These are phyloP conservation scores for Stemphylium beticola DNA, from an alignment of 2,329 filamentous ascomycete genomes.

Conservation along the genomic window DNA sequence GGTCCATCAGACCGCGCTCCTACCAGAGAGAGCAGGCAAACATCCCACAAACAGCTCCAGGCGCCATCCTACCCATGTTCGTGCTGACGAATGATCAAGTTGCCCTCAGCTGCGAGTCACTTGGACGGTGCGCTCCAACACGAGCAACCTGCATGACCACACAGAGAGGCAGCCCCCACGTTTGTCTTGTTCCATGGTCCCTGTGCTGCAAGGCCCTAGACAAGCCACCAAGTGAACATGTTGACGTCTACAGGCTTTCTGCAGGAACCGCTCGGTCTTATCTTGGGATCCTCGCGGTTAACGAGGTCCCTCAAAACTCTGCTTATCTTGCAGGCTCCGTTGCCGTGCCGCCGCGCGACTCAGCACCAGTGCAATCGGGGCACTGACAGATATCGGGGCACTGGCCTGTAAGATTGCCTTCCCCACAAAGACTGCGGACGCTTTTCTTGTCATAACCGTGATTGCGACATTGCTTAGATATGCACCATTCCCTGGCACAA, in stretches of 20 bases:
- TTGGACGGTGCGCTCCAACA: slow-evolving; percentile 23
- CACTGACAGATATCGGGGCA: slow-evolving; percentile 14
- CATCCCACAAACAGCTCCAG: slow-evolving; percentile 21
- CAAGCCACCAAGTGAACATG: slow-evolving; percentile 12
- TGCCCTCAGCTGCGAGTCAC: slow-evolving; percentile 35
- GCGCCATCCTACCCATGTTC: slow-evolving; percentile 1
- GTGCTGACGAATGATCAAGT: slow-evolving; percentile 14
- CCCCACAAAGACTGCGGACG: slow-evolving; percentile 31
- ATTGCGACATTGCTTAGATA: slow-evolving; percentile 28
- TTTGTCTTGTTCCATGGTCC: slow-evolving; percentile 29
- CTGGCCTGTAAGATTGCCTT: slow-evolving; percentile 17
- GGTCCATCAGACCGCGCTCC: slow-evolving; percentile 12
- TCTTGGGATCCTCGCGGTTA: slow-evolving; percentile 15
- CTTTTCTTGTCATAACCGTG: slow-evolving; percentile 30
- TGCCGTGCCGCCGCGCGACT: slow-evolving; percentile 18
- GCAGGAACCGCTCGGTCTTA: slow-evolving; percentile 34
- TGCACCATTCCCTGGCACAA: slow-evolving; percentile 20
- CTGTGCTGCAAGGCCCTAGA: slow-evolving; percentile 13
- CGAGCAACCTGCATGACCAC: slow-evolving; percentile 18
- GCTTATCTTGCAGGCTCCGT: slow-evolving; percentile 2
- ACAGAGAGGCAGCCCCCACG: slow-evolving; percentile 36
- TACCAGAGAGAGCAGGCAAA: slow-evolving; percentile 22
- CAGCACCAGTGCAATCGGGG: slow-evolving; percentile 10
- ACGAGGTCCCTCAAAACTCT: slow-evolving; percentile 14
- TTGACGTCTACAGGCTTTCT: slow-evolving; percentile 10